Evolutionary conservation across 2,329 filamentous ascomycete species (phyloP), one percentile per base, ranked within the genome.

Genomic region (Lomentospora prolificans): DNA sequence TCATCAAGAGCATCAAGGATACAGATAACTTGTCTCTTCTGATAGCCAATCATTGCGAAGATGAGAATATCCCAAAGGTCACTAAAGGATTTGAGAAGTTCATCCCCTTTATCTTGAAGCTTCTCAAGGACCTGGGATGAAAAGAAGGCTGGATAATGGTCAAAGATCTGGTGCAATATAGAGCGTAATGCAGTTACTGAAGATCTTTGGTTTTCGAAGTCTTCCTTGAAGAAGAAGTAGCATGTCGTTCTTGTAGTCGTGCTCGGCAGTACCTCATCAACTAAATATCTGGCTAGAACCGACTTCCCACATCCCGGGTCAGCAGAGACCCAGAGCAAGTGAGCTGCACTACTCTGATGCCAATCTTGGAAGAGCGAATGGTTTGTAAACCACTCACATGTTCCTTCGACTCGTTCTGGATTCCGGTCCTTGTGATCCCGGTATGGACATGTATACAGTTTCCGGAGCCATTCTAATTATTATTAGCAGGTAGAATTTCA

Each of bases 211-310:
- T 71, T 65, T 3, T 66, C 61, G 25, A 65, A 67, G 27, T 73
- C 71, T n/a, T 73, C 70, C 33, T 73, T 73, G 64, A 75, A 75
- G 60, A 75, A 75, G 62, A 73, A 76, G 53, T 74, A 75, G 51
- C 68, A 72, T 3, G 61, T 62, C 0, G 62, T 67, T 17, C 60
- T 61, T 1, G 53, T 54, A 1, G 46, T 17, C 0, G 33, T 61
- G 0, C 27, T 60, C 0, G 53, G 54, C 2, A 73, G 57, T 0
- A 65, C 53, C 0, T 60, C 14, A 25, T 75, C 70, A 0, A 70
- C 61, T 1, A 75, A 57, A 31, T 66, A 64, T 57, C 61, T 71
- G 10, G 68, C 63, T 1, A 75, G 58, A 6, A 75, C 72, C 0
- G 73, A 74, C 58, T 75, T 75, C 7, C 72, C 72, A 44, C 70